Percentiles rank a stretch among this genome's conserved stretches.
Evolutionary conservation across 1,284 basidiomycete genomes (phyloP).

Genomic region (Cystobasidium pallidum): DNA sequence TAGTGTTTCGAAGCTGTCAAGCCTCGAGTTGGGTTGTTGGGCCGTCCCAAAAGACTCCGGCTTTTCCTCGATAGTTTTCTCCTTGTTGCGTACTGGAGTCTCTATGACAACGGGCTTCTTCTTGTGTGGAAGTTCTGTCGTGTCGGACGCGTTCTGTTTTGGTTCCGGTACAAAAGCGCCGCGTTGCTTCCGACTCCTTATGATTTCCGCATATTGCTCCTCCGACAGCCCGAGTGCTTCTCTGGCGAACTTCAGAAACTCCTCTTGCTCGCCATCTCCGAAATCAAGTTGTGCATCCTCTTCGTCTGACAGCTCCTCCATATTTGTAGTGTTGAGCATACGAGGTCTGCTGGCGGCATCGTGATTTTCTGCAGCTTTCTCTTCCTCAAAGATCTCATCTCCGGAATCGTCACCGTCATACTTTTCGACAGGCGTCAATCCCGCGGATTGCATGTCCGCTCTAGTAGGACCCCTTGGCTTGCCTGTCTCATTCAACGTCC

Average conservation of each 20-base stretch:
- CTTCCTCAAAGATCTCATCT: constrained; percentile 33
- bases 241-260: constrained; percentile 88
- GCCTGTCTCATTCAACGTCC: neutral
- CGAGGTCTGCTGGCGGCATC: constrained; percentile 50
- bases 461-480: neutral
- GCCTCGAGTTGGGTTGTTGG: constrained; percentile 61
- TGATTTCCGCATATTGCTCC: constrained; percentile 78
- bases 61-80: constrained; percentile 24
- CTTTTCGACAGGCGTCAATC: constrained; percentile 40
- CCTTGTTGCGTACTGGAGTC: neutral
- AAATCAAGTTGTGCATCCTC: constrained; percentile 63
- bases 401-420: constrained; percentile 50
- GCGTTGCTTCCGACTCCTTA: constrained; percentile 70
- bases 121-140: constrained; percentile 11
- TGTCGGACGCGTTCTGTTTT: constrained; percentile 15
- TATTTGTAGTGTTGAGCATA: constrained; percentile 2
- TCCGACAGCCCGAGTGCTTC: constrained; percentile 83
- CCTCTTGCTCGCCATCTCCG: constrained; percentile 81
- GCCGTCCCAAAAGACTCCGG: neutral
- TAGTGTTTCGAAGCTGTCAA: constrained; percentile 90
- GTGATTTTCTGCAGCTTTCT: constrained; percentile 29
- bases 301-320: constrained; percentile 46
- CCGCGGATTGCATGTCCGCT: constrained; percentile 15
- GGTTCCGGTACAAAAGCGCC: constrained; percentile 69
- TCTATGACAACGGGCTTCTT: neutral